Percentiles rank a stretch among this genome's conserved stretches.
phyloP scores from a whole-genome alignment of 768 basidiomycete genomes.

The Trametes elegans region DNA sequence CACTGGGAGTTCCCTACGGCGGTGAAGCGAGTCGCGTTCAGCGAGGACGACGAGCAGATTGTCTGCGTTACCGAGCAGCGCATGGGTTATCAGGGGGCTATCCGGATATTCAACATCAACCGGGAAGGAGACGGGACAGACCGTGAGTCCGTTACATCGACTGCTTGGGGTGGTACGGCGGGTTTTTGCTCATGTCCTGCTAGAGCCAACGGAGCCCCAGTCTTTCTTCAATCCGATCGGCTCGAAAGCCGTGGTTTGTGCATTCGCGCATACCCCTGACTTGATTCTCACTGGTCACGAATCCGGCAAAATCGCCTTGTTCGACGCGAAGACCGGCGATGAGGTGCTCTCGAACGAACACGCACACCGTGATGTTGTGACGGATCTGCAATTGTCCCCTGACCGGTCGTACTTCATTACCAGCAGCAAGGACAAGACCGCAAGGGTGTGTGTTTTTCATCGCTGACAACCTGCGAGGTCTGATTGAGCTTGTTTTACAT shows the following conservation, averaged over 20 bases:
- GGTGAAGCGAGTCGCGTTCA: conserved; percentile 93
- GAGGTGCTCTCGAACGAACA: conserved; percentile 82
- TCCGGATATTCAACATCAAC: conserved; percentile 88
- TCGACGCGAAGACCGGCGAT: conserved; percentile 84
- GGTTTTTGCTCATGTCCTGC: too few relatives aligned
- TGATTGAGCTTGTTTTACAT: background rate
- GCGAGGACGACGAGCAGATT: conserved; percentile 76
- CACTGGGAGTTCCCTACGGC: conserved; percentile 99
- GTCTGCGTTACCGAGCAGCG: conserved; percentile 97
- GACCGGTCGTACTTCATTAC: conserved; percentile 96
- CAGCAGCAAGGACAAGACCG: conserved; percentile 94
- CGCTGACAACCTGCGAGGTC: background rate
- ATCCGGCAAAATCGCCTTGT: conserved; percentile 91
- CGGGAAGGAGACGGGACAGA: conserved; percentile 75
- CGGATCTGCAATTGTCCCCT: conserved; percentile 87
- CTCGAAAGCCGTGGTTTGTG: conserved; percentile 95
- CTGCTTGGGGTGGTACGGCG: background rate
- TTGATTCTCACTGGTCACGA: conserved; percentile 94
- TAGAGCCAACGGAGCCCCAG: conserved; percentile 75
- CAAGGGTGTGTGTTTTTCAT: conserved; percentile 58
- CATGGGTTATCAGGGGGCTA: conserved; percentile 88
- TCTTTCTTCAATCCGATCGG: conserved; percentile 86
- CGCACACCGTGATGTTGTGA: conserved; percentile 83
- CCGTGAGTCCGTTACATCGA: conserved; percentile 55
- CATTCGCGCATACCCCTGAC: conserved; percentile 77